phyloP scores from a whole-genome alignment of 768 basidiomycete genomes.

The button mushroom (Agaricus bisporus) region DNA sequence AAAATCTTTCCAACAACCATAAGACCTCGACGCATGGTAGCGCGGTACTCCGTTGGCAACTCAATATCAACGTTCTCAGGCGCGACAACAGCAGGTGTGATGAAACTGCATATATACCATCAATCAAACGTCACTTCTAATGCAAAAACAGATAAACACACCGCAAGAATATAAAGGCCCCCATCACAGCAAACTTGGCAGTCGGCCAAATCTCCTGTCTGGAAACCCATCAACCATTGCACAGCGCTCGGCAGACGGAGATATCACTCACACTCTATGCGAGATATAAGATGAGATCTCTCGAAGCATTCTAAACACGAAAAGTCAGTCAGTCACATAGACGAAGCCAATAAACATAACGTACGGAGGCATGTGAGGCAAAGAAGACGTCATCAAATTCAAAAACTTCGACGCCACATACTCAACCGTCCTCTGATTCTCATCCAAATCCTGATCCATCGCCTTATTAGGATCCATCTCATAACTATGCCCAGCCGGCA shows the following conservation, averaged over 20 bases:
- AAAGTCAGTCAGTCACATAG: not conserved
- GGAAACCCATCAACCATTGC: not conserved
- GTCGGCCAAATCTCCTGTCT: conserved; percentile 71
- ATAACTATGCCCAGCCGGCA: conserved; percentile 70
- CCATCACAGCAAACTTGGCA: conserved; percentile 74
- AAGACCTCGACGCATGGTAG: conserved; percentile 65
- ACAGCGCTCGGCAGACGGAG: not conserved
- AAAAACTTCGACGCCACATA: conserved; percentile 72
- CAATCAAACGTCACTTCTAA: not conserved
- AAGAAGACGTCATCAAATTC: conserved; percentile 65
- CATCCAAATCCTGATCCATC: conserved; percentile 49
- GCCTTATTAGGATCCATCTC: conserved; percentile 70
- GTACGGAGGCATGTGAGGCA: conserved; percentile 68
- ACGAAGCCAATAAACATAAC: conserved; percentile 19
- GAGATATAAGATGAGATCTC: conserved; percentile 84
- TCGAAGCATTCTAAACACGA: conserved; percentile 63
- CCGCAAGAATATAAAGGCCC: conserved; percentile 90
- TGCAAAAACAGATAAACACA: conserved; percentile 18
- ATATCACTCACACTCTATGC: conserved; percentile 62
- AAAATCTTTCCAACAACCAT: conserved; percentile 89
- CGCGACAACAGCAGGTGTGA: conserved; percentile 84
- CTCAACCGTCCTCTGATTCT: conserved; percentile 68
- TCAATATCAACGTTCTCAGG: conserved; percentile 84
- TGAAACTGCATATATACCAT: conserved; percentile 57
- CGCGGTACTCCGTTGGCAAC: conserved; percentile 50